Percentiles rank a stretch among this genome's conserved stretches.
Evolutionary conservation across 1,139 yeast genomes (phyloP).

Genomic region (Kazachstania sp.): DNA sequence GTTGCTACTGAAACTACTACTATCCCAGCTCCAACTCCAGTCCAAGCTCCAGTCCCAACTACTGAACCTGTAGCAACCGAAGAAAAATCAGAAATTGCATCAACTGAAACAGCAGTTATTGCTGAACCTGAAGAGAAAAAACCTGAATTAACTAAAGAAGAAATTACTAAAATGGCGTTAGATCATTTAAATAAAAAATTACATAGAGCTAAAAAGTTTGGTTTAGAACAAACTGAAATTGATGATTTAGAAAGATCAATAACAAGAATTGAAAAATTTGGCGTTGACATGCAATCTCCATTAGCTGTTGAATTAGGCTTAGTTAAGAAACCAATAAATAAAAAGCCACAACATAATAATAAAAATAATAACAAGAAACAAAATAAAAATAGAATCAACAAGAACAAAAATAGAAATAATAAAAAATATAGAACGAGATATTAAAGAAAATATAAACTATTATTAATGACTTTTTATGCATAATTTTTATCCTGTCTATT

Average conservation of each 20-base stretch:
- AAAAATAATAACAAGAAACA: neutral
- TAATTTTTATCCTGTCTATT: no score
- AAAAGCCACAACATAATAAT: constrained; percentile 2
- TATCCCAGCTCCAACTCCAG: constrained; percentile 15
- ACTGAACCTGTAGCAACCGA: constrained; percentile 6
- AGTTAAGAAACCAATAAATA: constrained; percentile 14
- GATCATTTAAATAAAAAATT: constrained; percentile 61
- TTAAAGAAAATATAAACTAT: neutral
- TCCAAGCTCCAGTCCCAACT: no score
- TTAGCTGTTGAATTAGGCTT: constrained; percentile 62
- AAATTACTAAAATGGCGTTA: constrained; percentile 59
- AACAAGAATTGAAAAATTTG: constrained; percentile 73
- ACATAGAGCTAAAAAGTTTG: constrained; percentile 69
- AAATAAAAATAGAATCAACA: neutral
- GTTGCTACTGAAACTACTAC: constrained; percentile 7
- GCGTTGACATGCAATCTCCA: constrained; percentile 61
- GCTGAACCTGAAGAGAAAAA: constrained; percentile 7
- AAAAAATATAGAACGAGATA: neutral
- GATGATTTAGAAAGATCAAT: constrained; percentile 48
- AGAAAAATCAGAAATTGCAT: no score
- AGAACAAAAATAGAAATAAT: neutral
- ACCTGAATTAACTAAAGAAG: constrained; percentile 47
- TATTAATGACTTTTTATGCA: neutral
- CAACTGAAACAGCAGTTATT: neutral
- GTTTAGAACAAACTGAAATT: constrained; percentile 44